Evolutionary conservation across 2,329 filamentous ascomycete genomes (phyloP), one percentile per base, ranked within the genome.

Genomic region (Xylaria sp.): DNA sequence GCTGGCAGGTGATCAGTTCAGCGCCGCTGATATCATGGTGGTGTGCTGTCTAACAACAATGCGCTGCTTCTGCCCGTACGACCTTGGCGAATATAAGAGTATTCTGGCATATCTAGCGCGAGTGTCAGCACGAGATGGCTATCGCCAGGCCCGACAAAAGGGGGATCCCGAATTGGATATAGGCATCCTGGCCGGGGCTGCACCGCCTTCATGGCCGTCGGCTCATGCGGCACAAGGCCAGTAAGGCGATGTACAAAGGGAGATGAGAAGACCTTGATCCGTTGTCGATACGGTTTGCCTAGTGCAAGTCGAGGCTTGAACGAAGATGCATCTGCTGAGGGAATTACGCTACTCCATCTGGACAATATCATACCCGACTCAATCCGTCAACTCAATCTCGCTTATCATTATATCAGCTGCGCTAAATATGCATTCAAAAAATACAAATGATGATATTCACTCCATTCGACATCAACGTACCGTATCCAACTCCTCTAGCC

Each of bases 11-110:
- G 76, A 81, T 0, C 79, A 87, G 53, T 85, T 91, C 61, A 89
- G 86, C 0, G 86, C 80, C 0, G 89, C 89, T 1, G 89, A 92
- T 73, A 78, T 89, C 40, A 89, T 91, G 86, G 77, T 76, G 4
- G 79, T 88, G 0, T 89, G 84, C 69, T 78, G 80, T 14, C 75
- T 91, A 35, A 89, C 87, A 0, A 90, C 87, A 1, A 82, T 86
- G 80, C 78, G 88, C 15, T 77, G 78, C 51, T 89, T 85, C 66
- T 74, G 74, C 23, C 78, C 79, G 1, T 77, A 76, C 46, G 76
- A 78, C 52, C 65, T 87, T 51, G 66, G 62, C 2, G 72, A 68
- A 0, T 83, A 83, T 65, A 66, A 72, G 1, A 77, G 78, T 49
- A 76, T 87, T 5, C 51, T 85, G 33, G 67, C 63, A 0, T 87